Evolutionary conservation across 2,329 filamentous ascomycete genomes (phyloP).

Genomic region (Fusarium sp.): DNA sequence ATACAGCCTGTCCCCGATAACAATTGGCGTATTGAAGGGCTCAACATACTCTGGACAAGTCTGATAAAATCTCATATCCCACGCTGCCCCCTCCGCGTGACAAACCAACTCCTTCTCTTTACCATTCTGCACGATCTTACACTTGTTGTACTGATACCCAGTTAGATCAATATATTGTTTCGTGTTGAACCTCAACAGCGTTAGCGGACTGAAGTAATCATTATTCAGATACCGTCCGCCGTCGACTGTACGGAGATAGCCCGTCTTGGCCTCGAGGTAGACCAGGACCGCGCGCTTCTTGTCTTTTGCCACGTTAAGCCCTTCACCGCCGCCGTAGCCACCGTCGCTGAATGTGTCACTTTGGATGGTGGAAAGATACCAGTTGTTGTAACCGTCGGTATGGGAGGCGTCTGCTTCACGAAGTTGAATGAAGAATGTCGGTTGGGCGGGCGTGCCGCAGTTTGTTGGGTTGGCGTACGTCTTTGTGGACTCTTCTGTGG

Average conservation of each 20-base stretch:
- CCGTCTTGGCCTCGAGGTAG: slow-evolving; percentile 1
- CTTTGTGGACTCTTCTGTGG: not conserved
- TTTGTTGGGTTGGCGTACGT: slow-evolving; percentile 15
- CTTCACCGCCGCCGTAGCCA: not conserved
- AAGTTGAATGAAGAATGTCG: slow-evolving; percentile 26
- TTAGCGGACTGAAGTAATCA: not conserved
- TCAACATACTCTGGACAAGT: slow-evolving; percentile 6
- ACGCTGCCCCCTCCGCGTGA: not conserved
- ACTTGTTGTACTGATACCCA: not conserved
- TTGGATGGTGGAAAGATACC: not conserved
- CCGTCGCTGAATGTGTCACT: not conserved
- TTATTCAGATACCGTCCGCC: not conserved
- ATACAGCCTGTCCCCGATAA: not conserved
- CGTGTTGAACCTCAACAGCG: not conserved
- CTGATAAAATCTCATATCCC: slow-evolving; percentile 12
- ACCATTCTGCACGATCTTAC: slow-evolving; percentile 3
- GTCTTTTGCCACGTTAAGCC: not conserved
- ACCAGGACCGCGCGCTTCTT: not conserved
- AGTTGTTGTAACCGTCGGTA: slow-evolving; percentile 7
- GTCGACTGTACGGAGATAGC: not conserved
- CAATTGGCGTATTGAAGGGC: not conserved
- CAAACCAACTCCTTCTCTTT: slow-evolving; percentile 13
- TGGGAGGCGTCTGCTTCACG: slow-evolving; percentile 17
- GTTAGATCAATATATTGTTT: not conserved
- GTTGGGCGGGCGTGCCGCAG: slow-evolving; percentile 14